phyloP scores from a whole-genome alignment of 768 basidiomycete genomes.

The Naganishia kalamii region DNA sequence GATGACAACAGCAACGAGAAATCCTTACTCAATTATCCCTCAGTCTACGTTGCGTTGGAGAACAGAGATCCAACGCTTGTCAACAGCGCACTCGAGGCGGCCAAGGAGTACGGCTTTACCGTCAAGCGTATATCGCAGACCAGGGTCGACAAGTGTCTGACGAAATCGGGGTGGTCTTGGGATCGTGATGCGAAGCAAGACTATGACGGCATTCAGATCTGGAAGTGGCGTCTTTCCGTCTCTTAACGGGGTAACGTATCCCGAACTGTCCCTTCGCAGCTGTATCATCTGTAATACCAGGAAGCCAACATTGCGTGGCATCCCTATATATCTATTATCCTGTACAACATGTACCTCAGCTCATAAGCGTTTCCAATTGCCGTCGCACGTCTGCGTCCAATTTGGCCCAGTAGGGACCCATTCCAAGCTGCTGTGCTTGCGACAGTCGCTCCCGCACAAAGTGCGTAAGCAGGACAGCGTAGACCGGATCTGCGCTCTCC shows the following conservation, averaged over 20 bases:
- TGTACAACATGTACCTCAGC: background rate
- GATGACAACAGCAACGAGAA: background rate
- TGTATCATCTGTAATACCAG: too few relatives aligned
- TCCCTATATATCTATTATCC: too few relatives aligned
- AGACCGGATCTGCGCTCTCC: constrained; percentile 15
- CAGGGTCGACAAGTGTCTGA: constrained; percentile 59
- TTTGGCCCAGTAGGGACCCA: constrained; percentile 42
- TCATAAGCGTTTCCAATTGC: constrained; percentile 18
- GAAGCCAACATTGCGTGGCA: too few relatives aligned
- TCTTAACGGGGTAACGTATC: background rate
- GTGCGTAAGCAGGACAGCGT: background rate
- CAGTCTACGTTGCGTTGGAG: constrained; percentile 65
- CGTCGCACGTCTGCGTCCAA: constrained; percentile 30
- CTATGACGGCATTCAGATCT: constrained; percentile 78
- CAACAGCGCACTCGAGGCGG: constrained; percentile 57
- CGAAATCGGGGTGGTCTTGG: constrained; percentile 59
- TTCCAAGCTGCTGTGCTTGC: constrained; percentile 33
- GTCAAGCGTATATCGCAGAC: constrained; percentile 57
- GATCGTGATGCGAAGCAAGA: constrained; percentile 49
- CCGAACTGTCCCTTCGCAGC: too few relatives aligned
- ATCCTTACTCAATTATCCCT: constrained; percentile 43
- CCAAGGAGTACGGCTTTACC: constrained; percentile 54
- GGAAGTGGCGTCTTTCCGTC: constrained; percentile 51
- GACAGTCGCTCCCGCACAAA: constrained; percentile 20
- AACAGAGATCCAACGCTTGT: constrained; percentile 66